Base-by-base conservation (phyloP, 495 filamentous ascomycete genomes). In the Clohesyomyces aquaticus region DNA sequence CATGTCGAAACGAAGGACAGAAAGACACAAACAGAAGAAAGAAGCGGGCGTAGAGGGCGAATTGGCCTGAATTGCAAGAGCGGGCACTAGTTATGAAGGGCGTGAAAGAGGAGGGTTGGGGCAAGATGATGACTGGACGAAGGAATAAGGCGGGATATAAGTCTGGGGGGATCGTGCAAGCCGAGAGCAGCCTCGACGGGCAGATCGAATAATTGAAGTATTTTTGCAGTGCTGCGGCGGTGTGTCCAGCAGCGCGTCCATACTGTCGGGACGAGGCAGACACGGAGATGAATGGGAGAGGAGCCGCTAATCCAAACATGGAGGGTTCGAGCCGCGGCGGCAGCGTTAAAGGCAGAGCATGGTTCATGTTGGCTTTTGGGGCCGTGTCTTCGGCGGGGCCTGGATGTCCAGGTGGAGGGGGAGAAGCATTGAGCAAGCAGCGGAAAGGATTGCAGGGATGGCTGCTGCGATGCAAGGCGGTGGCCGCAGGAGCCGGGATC, bases 191-290 rank as follows among this genome's bases (percentile, higher is more conserved):
- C 47, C 25, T 54, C 35, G 23, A 23, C 2, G 23, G 23, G 49
- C 10, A 54, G 35, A 45, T 45, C 58, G 16, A 54, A 53, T 42
- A 1, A n/a, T 18, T 51, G 38, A 64, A 16, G 53, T n/a, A 27
- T 18, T 9, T 61, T 47, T 63, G 65, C 50, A 35, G 59, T 48
- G 59, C 45, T 63, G 65, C 65, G 65, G 65, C 65, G 65, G 65
- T 67, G 65, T 45, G 38, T 57, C 29, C 25, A 61, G 56, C 55
- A 57, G 50, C 45, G 35, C 48, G 51, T 63, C 45, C 35, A 42
- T n/a, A 50, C 3, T 35, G 52, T 64, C 61, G 61, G 52, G 49
- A 45, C 64, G 54, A 67, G 65, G 65, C 65, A 67, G 65, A 63
- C 58, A 50, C 61, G 53, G 43, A 55, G n/a, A 49, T 50, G 59